phyloP scores from a whole-genome alignment of 1,139 yeast species.

The Hyphopichia fennica region DNA sequence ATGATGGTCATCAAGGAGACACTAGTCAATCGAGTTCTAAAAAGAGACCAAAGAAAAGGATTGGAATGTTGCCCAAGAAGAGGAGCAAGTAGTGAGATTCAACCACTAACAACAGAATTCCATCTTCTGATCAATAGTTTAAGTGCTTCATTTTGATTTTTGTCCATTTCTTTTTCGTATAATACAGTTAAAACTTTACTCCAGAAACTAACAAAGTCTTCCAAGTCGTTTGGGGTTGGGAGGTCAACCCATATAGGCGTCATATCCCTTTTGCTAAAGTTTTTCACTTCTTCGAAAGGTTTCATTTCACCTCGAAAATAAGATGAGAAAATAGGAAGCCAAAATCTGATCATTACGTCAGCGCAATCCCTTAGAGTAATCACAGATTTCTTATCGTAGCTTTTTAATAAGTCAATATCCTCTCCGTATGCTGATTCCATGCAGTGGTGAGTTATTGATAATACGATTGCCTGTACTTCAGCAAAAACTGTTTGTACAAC shows the following conservation, averaged over 20 bases:
- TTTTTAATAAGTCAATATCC: slow-evolving; percentile 49
- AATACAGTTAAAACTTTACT: slow-evolving; percentile 35
- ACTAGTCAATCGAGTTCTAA: not conserved
- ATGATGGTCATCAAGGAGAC: not conserved
- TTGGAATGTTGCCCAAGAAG: not conserved
- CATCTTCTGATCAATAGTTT: slow-evolving; percentile 39
- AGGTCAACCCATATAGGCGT: slow-evolving; percentile 20
- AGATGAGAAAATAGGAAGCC: slow-evolving; percentile 60
- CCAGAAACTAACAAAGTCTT: slow-evolving; percentile 54
- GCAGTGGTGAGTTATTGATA: slow-evolving; percentile 51
- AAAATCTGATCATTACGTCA: slow-evolving; percentile 43
- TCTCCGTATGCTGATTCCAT: slow-evolving; percentile 61
- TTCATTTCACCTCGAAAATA: slow-evolving; percentile 28
- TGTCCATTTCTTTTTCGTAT: slow-evolving; percentile 40
- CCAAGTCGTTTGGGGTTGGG: slow-evolving; percentile 25
- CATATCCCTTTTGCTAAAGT: slow-evolving; percentile 16
- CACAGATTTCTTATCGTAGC: slow-evolving; percentile 40
- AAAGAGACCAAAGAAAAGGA: not conserved
- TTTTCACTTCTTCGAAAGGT: slow-evolving; percentile 27
- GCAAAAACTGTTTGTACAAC: slow-evolving; percentile 18
- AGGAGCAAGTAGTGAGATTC: not conserved
- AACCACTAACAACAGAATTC: slow-evolving; percentile 16
- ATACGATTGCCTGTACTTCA: slow-evolving; percentile 44
- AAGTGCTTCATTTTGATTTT: slow-evolving; percentile 39
- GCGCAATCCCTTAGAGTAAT: slow-evolving; percentile 43